Conservation (phyloP, 1,139 yeast species). For the Debaryomycetaceae sp. region DNA sequence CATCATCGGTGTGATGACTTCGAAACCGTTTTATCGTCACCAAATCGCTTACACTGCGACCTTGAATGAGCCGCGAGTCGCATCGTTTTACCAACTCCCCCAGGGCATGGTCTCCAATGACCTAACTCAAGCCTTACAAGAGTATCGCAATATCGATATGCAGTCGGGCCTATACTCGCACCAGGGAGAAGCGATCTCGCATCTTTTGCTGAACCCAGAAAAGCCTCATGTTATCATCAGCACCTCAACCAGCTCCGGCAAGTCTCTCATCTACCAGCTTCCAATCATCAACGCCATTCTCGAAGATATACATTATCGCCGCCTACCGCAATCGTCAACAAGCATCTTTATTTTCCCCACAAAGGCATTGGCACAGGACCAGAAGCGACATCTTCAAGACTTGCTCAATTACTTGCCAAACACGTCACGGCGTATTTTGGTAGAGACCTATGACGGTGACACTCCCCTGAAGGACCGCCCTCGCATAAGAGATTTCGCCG, state of each 20-base stretch:
- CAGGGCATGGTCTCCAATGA: slow-evolving; percentile 34
- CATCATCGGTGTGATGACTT: slow-evolving; percentile 37
- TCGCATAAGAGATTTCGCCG: slow-evolving; percentile 48
- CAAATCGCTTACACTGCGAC: slow-evolving; percentile 42
- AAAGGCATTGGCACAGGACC: slow-evolving; percentile 95
- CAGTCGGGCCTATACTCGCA: slow-evolving; percentile 57
- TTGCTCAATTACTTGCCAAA: slow-evolving; percentile 39
- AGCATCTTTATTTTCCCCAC: slow-evolving; percentile 92
- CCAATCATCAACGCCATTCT: slow-evolving; percentile 62
- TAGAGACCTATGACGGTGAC: slow-evolving; percentile 91
- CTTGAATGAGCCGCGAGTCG: slow-evolving; percentile 14
- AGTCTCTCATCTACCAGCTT: slow-evolving; percentile 80
- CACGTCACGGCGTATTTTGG: slow-evolving; percentile 26
- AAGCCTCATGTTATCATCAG: slow-evolving; percentile 65
- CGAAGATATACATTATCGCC: slow-evolving; percentile 19
- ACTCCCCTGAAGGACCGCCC: slow-evolving; percentile 50
- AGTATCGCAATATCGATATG: slow-evolving; percentile 36
- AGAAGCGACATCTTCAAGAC: slow-evolving; percentile 61
- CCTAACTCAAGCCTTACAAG: slow-evolving; percentile 35
- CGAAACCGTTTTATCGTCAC: slow-evolving; percentile 37
- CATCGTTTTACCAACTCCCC: slow-evolving; percentile 9
- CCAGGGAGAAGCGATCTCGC: slow-evolving; percentile 66
- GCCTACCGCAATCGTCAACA: slow-evolving; percentile 26
- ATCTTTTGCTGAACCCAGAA: slow-evolving; percentile 31
- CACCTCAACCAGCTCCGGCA: slow-evolving; percentile 93